Base-by-base conservation (phyloP, 495 filamentous ascomycete genomes). In the Penicillium waksmanii region DNA sequence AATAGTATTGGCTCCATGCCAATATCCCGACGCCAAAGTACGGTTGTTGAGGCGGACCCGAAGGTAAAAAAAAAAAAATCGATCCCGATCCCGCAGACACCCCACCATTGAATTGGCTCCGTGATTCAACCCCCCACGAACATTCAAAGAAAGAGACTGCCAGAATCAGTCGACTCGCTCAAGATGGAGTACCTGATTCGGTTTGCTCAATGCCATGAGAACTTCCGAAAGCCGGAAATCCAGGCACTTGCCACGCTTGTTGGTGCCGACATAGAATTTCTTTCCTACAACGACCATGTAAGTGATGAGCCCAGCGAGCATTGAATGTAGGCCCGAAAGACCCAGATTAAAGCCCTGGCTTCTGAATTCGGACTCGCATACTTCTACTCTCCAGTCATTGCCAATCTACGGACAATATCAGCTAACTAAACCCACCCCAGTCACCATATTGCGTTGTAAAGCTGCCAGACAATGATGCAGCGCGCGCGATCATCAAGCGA, bases 201-300 rank as follows among this genome's bases (percentile, higher is more conserved):
- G 60, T 92, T 98, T 68, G 91, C 87, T 11, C 96, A 98, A 71
- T 79, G 82, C 52, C 93, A 97, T 70, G 92, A 97, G 79, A 89
- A 84, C 13, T 99, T 99, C 70, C 89, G 93, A 53, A 82, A 83
- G 57, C 82, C 93, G 9, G 95, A 99, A 73, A 80, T 97, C n/a
- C 76, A 93, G 66, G 86, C 95, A 19, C 74, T 98, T 18, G 94
- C 95, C 7, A 70, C 84, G 7, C 69, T 96, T 13, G 79, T 85
- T 33, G 80, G 82, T 10, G 76, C 95, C 19, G 77, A 90, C 35
- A 60, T 98, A 3, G 82, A 92, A 55, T 80, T 96, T 60, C 58
- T 90, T 19, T 82, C 72, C 35, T 98, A 98, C 67, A 81, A 79
- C 59, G 77, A 87, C 51, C 83, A 82, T 68, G 95, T 96, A 89